These are phyloP conservation scores for Mortierella sp. DNA, from an alignment of 371 early-diverging fungal species.

Conservation along the genomic window DNA sequence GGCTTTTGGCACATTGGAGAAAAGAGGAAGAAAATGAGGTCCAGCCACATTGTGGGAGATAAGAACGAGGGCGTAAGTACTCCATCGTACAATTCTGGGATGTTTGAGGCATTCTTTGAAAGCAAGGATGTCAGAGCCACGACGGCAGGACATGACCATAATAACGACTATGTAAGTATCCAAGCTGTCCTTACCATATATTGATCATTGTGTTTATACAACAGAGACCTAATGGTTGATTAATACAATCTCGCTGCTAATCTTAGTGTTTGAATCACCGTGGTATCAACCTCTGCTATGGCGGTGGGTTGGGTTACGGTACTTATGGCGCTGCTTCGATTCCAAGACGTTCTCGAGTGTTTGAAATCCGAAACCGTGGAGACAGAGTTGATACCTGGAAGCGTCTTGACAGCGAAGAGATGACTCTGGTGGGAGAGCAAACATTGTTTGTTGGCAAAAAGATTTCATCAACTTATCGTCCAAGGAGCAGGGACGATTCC, in stretches of 20 bases:
- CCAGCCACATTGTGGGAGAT: slow-evolving; percentile 55
- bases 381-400: slow-evolving; percentile 64
- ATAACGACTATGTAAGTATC: slow-evolving; percentile 62
- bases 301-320: slow-evolving; percentile 66
- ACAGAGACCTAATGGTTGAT: too few species aligned
- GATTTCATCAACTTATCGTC: slow-evolving; percentile 2
- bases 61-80: slow-evolving; percentile 58
- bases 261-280: slow-evolving; percentile 59
- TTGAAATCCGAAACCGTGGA: slow-evolving; percentile 58
- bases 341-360: slow-evolving; percentile 63
- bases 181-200: background rate
- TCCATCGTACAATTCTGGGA: slow-evolving; percentile 53
- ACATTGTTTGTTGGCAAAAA: slow-evolving; percentile 57
- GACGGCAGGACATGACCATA: slow-evolving; percentile 64
- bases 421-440: slow-evolving; percentile 62
- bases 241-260: background rate
- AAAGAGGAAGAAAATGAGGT: background rate
- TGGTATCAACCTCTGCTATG: slow-evolving; percentile 63
- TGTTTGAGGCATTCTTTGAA: slow-evolving; percentile 52
- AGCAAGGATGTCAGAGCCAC: slow-evolving; percentile 52
- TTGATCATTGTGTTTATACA: background rate
- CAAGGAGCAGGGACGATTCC: background rate
- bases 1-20: background rate
- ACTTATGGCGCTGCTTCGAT: slow-evolving; percentile 64
- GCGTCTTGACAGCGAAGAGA: slow-evolving; percentile 55